These are phyloP conservation scores for Aspergillus steynii DNA, from an alignment of 495 filamentous ascomycete species.

Conservation along the genomic window DNA sequence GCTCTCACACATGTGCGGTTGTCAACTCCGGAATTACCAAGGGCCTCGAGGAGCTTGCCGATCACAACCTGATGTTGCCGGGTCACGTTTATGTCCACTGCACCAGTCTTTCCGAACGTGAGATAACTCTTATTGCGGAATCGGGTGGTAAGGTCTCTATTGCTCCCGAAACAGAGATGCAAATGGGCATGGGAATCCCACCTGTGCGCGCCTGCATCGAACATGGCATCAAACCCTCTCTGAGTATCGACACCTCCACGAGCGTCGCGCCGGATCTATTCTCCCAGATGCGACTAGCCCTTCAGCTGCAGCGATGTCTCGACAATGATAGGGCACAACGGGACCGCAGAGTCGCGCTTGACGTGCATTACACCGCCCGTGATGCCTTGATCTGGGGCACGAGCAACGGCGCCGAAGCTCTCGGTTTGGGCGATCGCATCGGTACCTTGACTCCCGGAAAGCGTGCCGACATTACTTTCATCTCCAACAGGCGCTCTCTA, in stretches of 20 bases:
- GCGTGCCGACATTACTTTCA: neutral
- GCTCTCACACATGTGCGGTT: neutral
- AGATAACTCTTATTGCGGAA: neutral
- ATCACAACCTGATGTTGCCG: neutral
- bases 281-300: neutral
- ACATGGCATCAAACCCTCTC: neutral
- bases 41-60: neutral
- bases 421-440: neutral
- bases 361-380: neutral
- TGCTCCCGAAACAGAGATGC: neutral
- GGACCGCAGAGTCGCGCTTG: neutral
- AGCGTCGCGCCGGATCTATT: neutral
- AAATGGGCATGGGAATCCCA: slow-evolving; percentile 1
- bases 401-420: neutral
- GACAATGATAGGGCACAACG: neutral
- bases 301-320: neutral
- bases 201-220: neutral
- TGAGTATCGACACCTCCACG: slow-evolving; percentile 1
- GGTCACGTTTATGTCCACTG: neutral
- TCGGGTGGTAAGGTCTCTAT: neutral
- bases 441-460: neutral
- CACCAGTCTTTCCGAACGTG: neutral
- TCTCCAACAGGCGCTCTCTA: neutral
- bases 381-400: neutral
- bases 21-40: neutral